phyloP scores from a whole-genome alignment of 2,329 filamentous ascomycete species.

The Cordyceps cicadae region DNA sequence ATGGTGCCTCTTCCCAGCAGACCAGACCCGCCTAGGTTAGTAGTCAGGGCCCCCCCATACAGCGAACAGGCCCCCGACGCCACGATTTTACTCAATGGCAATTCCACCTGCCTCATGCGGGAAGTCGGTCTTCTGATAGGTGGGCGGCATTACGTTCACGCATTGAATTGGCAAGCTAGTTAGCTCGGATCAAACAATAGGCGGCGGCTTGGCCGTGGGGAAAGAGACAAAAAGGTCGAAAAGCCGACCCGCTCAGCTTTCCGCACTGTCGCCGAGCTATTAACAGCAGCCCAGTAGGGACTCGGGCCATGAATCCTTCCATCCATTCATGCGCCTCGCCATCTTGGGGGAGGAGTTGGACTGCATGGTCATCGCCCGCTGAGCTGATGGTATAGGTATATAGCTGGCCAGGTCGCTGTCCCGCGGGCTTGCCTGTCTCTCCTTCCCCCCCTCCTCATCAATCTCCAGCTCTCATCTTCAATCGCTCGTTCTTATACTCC shows the following conservation, averaged over 20 bases:
- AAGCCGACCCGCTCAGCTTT: slow-evolving; percentile 8
- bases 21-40: slow-evolving; percentile 13
- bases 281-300: not conserved
- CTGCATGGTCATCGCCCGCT: slow-evolving; percentile 3
- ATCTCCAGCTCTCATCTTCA: slow-evolving; percentile 9
- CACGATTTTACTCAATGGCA: not conserved
- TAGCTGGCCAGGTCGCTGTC: slow-evolving; percentile 5
- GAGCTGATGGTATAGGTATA: slow-evolving; percentile 12
- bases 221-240: not conserved
- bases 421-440: not conserved
- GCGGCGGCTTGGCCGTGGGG: not conserved
- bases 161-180: not conserved
- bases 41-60: slow-evolving; percentile 12
- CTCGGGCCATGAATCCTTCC: slow-evolving; percentile 3
- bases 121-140: slow-evolving; percentile 20
- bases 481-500: not conserved
- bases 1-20: slow-evolving; percentile 11
- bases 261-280: slow-evolving; percentile 2
- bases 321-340: not conserved
- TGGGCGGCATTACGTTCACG: slow-evolving; percentile 13
- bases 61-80: not conserved
- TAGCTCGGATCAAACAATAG: not conserved
- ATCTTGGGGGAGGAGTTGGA: not conserved
- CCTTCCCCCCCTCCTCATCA: not conserved
- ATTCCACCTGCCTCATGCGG: slow-evolving; percentile 23